phyloP scores from a whole-genome alignment of 2,329 filamentous ascomycete species.

The Venturiaceae sp. region DNA sequence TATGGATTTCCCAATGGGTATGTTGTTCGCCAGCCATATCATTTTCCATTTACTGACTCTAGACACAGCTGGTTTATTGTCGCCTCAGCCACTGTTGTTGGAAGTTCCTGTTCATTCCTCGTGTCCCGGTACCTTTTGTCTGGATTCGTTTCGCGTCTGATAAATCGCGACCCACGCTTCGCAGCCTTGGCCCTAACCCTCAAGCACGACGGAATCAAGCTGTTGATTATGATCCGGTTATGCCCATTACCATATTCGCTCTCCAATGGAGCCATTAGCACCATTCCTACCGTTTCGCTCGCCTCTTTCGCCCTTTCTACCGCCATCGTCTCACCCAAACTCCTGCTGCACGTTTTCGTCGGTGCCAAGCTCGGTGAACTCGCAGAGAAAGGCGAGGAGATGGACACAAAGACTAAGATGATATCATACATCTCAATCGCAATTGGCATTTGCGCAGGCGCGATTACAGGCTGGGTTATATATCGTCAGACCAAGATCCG shows the following conservation, averaged over 20 bases:
- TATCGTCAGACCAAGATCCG: conserved; percentile 52
- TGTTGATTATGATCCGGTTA: conserved; percentile 83
- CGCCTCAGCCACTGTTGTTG: conserved; percentile 65
- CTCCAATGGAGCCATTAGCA: conserved; percentile 89
- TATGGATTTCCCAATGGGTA: conserved; percentile 65
- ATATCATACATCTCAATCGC: conserved; percentile 78
- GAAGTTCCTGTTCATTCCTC: conserved; percentile 71
- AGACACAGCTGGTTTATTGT: conserved; percentile 71
- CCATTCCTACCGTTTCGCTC: conserved; percentile 79
- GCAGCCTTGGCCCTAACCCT: conserved; percentile 80
- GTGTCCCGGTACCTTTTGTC: conserved; percentile 71
- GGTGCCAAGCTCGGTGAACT: conserved; percentile 73
- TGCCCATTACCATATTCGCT: conserved; percentile 89
- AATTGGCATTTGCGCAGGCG: conserved; percentile 60
- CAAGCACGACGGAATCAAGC: conserved; percentile 79
- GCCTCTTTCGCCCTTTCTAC: conserved; percentile 72
- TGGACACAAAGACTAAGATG: conserved; percentile 67
- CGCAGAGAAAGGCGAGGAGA: conserved; percentile 72
- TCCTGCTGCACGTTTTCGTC: conserved; percentile 88
- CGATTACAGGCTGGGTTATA: conserved; percentile 72
- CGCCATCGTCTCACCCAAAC: conserved; percentile 70
- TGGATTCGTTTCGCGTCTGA: conserved; percentile 66
- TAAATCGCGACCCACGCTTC: conserved; percentile 78
- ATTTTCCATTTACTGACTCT: background rate
- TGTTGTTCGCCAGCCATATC: conserved; percentile 15